Evolutionary conservation across 192 early-diverging fungal species (phyloP).

Genomic region (Gaertneriomyces semiglobifer): DNA sequence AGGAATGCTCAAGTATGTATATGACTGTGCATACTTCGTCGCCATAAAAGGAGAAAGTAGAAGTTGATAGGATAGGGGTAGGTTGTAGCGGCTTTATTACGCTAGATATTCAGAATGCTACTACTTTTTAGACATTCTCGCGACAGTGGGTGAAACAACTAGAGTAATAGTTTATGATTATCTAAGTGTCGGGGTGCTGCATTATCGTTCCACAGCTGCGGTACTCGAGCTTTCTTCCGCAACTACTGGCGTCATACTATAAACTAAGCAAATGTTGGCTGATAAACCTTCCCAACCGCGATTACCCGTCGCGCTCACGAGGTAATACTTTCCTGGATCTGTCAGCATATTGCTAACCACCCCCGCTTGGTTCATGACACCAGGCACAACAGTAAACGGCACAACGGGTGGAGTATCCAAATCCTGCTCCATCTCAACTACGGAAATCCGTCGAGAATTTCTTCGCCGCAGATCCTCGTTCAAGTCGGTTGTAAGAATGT

Average conservation of each 20-base stretch:
- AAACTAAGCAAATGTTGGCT: conserved; percentile 81
- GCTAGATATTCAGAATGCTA: no score
- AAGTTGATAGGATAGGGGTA: no score
- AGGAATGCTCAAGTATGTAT: conserved; percentile 79
- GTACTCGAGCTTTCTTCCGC: no score
- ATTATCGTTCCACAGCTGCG: no score
- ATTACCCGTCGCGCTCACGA: conserved; percentile 90
- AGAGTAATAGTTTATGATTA: no score
- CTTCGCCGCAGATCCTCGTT: not conserved
- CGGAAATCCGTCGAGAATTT: not conserved
- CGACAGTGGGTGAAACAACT: no score
- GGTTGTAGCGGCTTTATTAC: no score
- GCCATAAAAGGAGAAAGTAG: conserved; percentile 43
- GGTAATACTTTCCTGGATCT: conserved; percentile 68
- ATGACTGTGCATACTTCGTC: conserved; percentile 69
- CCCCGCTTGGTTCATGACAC: conserved; percentile 85
- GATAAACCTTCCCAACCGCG: conserved; percentile 93
- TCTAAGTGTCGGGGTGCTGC: no score
- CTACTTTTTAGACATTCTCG: no score
- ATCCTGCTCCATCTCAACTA: conserved; percentile 16
- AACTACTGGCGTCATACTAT: conserved; percentile 63
- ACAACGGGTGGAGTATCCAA: conserved; percentile 43
- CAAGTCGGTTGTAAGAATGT: not conserved
- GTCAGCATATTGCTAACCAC: conserved; percentile 53
- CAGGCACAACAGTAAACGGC: conserved; percentile 91